Percentiles rank a stretch among this genome's conserved stretches.
These are phyloP conservation scores for Mycena metata DNA, from an alignment of 768 basidiomycete species.

Conservation along the genomic window DNA sequence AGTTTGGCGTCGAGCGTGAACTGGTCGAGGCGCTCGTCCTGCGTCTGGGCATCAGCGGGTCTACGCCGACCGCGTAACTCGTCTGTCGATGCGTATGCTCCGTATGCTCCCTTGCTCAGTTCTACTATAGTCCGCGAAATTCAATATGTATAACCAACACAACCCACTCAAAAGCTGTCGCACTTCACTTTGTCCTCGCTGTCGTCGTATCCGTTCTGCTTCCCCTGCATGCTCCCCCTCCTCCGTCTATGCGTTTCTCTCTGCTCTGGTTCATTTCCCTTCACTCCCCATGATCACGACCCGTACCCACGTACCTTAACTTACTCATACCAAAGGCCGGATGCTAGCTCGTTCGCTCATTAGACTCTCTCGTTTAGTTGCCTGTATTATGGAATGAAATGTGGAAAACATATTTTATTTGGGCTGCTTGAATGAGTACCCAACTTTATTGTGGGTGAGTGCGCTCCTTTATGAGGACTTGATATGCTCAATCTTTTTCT, in stretches of 20 bases:
- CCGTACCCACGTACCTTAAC: neutral
- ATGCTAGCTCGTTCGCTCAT: constrained; percentile 20
- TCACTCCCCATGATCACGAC: neutral
- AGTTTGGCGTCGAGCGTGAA: constrained; percentile 80
- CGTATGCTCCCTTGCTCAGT: neutral
- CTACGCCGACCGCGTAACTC: neutral
- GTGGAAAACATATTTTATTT: no score
- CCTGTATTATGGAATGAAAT: no score
- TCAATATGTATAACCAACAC: neutral
- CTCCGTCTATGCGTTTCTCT: neutral
- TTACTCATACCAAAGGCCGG: constrained; percentile 3
- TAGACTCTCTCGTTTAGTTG: neutral
- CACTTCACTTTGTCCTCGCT: constrained; percentile 25
- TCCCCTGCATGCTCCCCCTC: neutral
- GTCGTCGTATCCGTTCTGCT: neutral
- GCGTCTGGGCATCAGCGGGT: constrained; percentile 54
- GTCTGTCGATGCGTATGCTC: neutral
- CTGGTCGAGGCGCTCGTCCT: constrained; percentile 77
- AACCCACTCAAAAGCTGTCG: constrained; percentile 31
- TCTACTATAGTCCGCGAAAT: neutral
- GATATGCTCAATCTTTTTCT: no score
- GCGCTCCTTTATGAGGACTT: no score
- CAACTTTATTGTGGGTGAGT: no score
- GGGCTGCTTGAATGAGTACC: no score
- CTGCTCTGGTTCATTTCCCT: neutral